These are phyloP conservation scores for Umbilicaria muhlenbergii DNA, from an alignment of 495 filamentous ascomycete genomes.

Conservation along the genomic window DNA sequence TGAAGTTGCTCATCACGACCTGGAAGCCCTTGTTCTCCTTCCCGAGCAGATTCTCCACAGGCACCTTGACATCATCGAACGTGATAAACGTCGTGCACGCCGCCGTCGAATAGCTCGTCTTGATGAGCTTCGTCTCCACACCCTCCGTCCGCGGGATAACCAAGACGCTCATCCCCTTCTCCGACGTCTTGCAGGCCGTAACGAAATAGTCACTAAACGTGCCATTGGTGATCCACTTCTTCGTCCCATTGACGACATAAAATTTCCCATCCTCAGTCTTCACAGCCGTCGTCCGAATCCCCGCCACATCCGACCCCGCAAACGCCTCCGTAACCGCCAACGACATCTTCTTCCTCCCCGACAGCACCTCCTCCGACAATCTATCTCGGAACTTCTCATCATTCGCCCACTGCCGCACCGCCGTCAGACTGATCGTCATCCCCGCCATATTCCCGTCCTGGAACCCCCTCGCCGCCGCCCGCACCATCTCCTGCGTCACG, in stretches of 20 bases:
- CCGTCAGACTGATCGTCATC: conserved; percentile 72
- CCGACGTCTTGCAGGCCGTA: conserved; percentile 54
- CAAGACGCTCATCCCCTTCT: conserved; percentile 67
- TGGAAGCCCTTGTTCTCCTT: conserved; percentile 77
- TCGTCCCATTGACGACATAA: conserved; percentile 79
- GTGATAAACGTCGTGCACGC: conserved; percentile 71
- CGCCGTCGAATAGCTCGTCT: conserved; percentile 69
- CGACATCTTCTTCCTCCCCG: conserved; percentile 74
- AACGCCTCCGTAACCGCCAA: conserved; percentile 84
- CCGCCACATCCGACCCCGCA: conserved; percentile 74
- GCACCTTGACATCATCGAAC: conserved; percentile 79
- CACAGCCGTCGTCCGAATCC: conserved; percentile 62
- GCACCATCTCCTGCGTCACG: conserved; percentile 54
- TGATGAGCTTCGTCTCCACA: conserved; percentile 65
- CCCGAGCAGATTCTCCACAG: conserved; percentile 62
- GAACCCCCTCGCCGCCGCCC: conserved; percentile 52
- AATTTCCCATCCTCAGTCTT: conserved; percentile 72
- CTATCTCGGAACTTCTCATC: conserved; percentile 48
- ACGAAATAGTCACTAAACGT: conserved; percentile 76
- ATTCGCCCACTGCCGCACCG: conserved; percentile 63
- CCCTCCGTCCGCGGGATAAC: conserved; percentile 56
- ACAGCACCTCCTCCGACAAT: conserved; percentile 56
- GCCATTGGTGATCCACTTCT: conserved; percentile 93
- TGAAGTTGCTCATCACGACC: conserved; percentile 81
- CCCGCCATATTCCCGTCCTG: conserved; percentile 52